phyloP scores from a whole-genome alignment of 352 stramenopile genomes.

The Aphanomyces cochlioides region DNA sequence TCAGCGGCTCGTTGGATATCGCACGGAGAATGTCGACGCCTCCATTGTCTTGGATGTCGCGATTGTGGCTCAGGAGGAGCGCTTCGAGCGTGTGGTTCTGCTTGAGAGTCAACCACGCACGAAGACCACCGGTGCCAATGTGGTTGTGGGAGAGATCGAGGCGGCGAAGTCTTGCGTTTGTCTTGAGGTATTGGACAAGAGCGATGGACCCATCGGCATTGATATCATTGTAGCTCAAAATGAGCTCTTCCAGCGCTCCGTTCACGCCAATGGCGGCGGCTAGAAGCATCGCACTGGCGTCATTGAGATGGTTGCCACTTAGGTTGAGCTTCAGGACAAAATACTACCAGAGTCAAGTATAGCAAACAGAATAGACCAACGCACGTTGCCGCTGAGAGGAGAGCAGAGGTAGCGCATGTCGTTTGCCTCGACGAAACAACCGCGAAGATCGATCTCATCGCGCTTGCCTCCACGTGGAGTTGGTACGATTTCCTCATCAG shows the following conservation, averaged over 20 bases:
- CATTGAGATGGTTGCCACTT: conserved; percentile 61
- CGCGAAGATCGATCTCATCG: conserved; percentile 47
- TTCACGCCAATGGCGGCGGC: conserved; percentile 56
- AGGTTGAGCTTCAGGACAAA: conserved; percentile 57
- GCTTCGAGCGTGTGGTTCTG: conserved; percentile 47
- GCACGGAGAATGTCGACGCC: conserved; percentile 48
- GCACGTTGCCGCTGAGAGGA: conserved; percentile 53
- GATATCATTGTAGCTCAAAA: conserved; percentile 72
- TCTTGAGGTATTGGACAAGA: conserved; percentile 46
- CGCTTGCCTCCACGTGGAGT: not conserved
- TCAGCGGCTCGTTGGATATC: conserved; percentile 42
- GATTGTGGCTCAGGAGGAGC: conserved; percentile 65
- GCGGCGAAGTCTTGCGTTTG: conserved; percentile 42
- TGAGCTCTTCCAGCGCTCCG: conserved; percentile 45
- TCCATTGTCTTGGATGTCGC: conserved; percentile 52
- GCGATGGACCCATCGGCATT: conserved; percentile 46
- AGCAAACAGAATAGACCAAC: conserved; percentile 16
- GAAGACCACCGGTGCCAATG: conserved; percentile 52
- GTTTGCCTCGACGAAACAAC: conserved; percentile 45
- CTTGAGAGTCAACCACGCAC: conserved; percentile 59
- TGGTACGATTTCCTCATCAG: not conserved
- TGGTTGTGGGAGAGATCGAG: conserved; percentile 71
- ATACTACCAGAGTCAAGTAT: conserved; percentile 33
- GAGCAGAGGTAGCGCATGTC: conserved; percentile 44
- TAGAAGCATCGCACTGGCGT: conserved; percentile 50